phyloP scores from a whole-genome alignment of 495 filamentous ascomycete genomes.

The Terfezia boudieri region DNA sequence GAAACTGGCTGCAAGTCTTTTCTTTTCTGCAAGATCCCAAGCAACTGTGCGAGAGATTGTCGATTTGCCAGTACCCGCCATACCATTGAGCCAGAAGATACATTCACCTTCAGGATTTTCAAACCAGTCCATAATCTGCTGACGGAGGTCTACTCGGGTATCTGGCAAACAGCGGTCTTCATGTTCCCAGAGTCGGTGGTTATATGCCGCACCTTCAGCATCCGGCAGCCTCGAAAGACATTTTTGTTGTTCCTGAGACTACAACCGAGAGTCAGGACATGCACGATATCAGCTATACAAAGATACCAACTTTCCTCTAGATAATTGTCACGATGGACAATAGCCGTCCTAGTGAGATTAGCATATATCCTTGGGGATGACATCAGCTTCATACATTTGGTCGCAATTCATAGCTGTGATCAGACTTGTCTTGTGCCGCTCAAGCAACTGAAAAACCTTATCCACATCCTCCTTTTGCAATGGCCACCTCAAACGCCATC shows the following conservation, averaged over 20 bases:
- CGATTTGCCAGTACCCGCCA: conserved; percentile 19
- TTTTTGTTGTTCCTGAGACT: background rate
- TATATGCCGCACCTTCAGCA: background rate
- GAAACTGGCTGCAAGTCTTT: conserved; percentile 5
- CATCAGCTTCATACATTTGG: no score
- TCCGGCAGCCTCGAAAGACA: background rate
- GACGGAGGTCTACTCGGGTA: conserved; percentile 7
- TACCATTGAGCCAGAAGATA: conserved; percentile 22
- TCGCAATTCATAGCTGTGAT: no score
- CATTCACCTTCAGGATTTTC: background rate
- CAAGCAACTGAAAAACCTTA: no score
- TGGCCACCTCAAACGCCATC: background rate
- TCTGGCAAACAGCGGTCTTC: conserved; percentile 2
- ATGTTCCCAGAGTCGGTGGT: background rate
- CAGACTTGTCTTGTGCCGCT: no score
- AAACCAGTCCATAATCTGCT: conserved; percentile 4
- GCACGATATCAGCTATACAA: background rate
- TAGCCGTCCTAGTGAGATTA: no score
- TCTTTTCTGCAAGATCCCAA: background rate
- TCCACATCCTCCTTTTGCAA: no score
- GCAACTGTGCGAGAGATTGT: conserved; percentile 17
- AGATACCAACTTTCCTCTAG: background rate
- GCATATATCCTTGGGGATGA: no score
- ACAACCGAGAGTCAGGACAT: background rate
- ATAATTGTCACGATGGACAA: background rate